Conservation (phyloP, 176 grass and related monocot species). For the Bonia amplexicaulis region DNA sequence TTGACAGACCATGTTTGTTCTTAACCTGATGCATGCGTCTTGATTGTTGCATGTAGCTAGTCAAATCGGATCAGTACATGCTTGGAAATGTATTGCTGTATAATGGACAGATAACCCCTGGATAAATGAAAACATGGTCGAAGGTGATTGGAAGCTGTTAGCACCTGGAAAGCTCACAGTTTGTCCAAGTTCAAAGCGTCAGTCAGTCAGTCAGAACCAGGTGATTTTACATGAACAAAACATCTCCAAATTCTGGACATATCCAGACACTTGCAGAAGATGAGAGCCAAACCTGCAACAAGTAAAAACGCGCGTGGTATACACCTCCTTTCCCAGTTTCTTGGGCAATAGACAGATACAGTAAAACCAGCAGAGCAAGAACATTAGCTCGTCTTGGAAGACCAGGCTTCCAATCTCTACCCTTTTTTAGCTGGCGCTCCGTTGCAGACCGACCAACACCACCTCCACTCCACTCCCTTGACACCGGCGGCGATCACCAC, state of each 20-base stretch:
- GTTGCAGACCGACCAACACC: neutral
- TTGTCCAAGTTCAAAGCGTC: neutral
- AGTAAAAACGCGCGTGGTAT: neutral
- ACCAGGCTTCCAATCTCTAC: no score
- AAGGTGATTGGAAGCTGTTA: conserved; percentile 11
- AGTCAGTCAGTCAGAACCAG: neutral
- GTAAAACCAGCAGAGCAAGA: no score
- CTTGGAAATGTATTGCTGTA: neutral
- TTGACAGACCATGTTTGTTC: neutral
- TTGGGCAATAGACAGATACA: no score
- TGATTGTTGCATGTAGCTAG: neutral
- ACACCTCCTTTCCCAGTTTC: no score
- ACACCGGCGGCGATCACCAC: conserved; percentile 10
- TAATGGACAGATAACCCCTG: neutral
- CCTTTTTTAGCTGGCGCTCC: neutral
- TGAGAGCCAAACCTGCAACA: neutral
- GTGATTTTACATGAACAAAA: neutral
- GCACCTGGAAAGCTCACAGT: neutral
- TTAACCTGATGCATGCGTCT: neutral
- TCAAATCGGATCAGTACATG: neutral
- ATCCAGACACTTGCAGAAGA: neutral
- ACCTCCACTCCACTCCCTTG: neutral
- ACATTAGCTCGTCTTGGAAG: no score
- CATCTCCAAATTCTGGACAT: neutral
- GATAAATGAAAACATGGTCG: neutral